Evolutionary conservation across 2,329 filamentous ascomycete species (phyloP), one percentile per base, ranked within the genome.

Genomic region (Claviceps sp.): DNA sequence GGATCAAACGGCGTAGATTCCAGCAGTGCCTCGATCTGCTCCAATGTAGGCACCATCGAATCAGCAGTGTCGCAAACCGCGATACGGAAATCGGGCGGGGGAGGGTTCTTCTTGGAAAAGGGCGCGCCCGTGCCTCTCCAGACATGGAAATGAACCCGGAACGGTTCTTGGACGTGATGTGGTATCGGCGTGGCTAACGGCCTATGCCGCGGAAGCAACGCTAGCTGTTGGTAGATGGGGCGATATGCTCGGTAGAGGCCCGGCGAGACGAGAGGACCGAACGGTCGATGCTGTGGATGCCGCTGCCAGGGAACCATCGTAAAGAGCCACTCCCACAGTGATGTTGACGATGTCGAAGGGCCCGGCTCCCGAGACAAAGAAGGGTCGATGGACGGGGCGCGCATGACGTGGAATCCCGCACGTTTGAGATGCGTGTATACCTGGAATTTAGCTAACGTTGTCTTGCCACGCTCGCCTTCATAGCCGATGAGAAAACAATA

Each of bases 401-500:
- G 80, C 54, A 85, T 73, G 18, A 97, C 79, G 48, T 85, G 79
- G 70, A 95, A 97, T 18, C 93, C 91, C 38, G 80, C 73, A 49
- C 93, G 78, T 64, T 85, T 93, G 60, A 98, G 72, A 50, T 89
- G 84, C 1, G 89, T 78, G 65, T 90, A 98, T 30, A 97, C 91
- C 48, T 86, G 87, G 60, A 89, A 97, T 61, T 88, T 82, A 59
- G 94, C 88, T 54, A 96, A 72, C 9, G 75, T 74, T 34, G 81
- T 69, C 64, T 78, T 82, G 38, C 81, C 79, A 43, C 69, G 66
- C 55, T 81, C 77, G 5, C 72, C 77, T 47, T 87, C 84, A 24
- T 78, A 72, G 1, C 89, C 89, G 57, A 95, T 78, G 50, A 95
- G 82, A 22, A 89, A 77, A 5, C 90, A 80, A 71, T 97, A 97